These are phyloP conservation scores for Suillus cothurnatus DNA, from an alignment of 768 basidiomycete genomes.

Conservation along the genomic window DNA sequence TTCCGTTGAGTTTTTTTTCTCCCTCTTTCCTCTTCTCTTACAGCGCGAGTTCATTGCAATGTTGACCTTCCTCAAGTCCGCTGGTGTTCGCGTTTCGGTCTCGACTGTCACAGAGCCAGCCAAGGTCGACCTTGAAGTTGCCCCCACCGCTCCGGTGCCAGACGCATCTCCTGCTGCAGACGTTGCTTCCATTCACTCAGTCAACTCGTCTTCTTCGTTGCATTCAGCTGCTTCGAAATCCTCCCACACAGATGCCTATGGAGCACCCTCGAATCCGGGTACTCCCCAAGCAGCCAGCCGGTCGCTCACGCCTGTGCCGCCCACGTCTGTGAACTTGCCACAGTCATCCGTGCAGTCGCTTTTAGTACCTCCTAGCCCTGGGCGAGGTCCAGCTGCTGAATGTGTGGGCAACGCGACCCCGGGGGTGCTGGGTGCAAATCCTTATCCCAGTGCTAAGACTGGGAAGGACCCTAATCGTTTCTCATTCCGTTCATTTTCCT, in stretches of 20 bases:
- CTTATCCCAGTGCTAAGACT: constrained; percentile 7
- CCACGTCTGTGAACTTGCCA: constrained; percentile 15
- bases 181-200: neutral
- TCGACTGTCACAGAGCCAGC: constrained; percentile 2
- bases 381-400: constrained; percentile 2
- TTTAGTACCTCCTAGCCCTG: constrained; percentile 11
- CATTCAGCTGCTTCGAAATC: constrained; percentile 21
- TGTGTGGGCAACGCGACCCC: constrained; percentile 20
- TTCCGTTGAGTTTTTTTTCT: constrained; percentile 3
- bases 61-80: constrained; percentile 29
- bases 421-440: constrained; percentile 7
- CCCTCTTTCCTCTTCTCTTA: neutral
- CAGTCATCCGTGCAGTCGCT: constrained; percentile 20
- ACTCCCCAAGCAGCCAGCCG: neutral
- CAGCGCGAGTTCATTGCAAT: constrained; percentile 12
- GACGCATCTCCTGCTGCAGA: neutral
- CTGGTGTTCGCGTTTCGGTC: constrained; percentile 10
- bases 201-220: neutral
- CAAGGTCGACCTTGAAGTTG: constrained; percentile 6
- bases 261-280: constrained; percentile 6
- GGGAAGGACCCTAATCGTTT: constrained; percentile 43
- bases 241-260: constrained; percentile 28
- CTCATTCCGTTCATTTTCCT: constrained; percentile 48
- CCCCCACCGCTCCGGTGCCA: constrained; percentile 8
- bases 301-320: constrained; percentile 9